A percentile compares a stretch with the other conserved stretches of the same genome.
These are phyloP conservation scores for Chrysanthemum makinoi DNA, from an alignment of 129 eudicot species.

Conservation along the genomic window DNA sequence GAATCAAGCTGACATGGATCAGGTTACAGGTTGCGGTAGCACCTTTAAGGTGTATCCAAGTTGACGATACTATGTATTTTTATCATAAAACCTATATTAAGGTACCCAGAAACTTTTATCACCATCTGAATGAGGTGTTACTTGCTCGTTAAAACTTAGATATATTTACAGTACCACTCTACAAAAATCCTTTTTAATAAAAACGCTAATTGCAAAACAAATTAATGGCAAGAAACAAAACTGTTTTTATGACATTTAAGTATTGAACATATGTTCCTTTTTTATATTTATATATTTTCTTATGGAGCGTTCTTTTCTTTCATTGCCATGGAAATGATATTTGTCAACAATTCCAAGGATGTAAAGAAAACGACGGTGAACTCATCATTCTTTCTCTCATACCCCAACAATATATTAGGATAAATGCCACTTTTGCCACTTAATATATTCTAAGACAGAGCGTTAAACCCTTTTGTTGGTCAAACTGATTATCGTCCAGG, in stretches of 20 bases:
- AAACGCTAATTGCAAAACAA: neutral
- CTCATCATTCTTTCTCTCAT: neutral
- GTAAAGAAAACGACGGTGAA: constrained; percentile 27
- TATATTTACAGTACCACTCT: too few relatives aligned
- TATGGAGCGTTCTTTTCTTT: constrained; percentile 12
- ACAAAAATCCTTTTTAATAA: too few relatives aligned
- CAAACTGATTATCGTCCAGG: neutral
- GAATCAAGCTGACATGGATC: too few relatives aligned
- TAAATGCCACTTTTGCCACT: neutral
- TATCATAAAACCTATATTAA: too few relatives aligned
- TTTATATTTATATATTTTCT: constrained; percentile 6
- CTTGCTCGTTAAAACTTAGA: too few relatives aligned
- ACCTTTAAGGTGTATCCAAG: too few relatives aligned
- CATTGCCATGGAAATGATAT: constrained; percentile 14
- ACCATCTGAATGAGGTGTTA: too few relatives aligned
- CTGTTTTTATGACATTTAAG: neutral
- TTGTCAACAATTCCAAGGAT: constrained; percentile 21
- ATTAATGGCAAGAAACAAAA: neutral
- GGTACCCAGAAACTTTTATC: too few relatives aligned
- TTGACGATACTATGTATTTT: too few relatives aligned
- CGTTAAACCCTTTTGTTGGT: neutral
- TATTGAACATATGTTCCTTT: neutral
- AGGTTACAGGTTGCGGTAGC: too few relatives aligned
- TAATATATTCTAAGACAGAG: neutral
- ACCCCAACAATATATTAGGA: neutral